Percentiles rank a stretch among this genome's conserved stretches.
Evolutionary conservation across 2,329 filamentous ascomycete genomes (phyloP).

Genomic region (Hirsutella rhossiliensis): DNA sequence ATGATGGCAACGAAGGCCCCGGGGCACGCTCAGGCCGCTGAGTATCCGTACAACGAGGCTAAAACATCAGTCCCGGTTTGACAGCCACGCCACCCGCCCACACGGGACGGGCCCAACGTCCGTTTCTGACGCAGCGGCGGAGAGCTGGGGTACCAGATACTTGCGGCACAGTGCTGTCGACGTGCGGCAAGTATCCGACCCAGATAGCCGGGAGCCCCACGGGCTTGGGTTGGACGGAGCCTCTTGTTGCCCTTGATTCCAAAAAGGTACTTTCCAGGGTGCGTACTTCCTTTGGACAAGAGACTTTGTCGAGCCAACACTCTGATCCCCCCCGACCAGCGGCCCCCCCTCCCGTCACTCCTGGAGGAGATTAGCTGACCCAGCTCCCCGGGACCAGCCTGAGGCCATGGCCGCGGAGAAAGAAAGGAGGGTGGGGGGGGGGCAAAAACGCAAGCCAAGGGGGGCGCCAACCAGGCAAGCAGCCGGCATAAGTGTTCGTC

Average conservation of each 20-base stretch:
- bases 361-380: slow-evolving; percentile 6
- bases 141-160: no score
- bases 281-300: not conserved
- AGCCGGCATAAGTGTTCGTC: not conserved
- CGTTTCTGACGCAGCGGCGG: no score
- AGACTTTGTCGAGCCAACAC: not conserved
- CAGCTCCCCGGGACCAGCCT: slow-evolving; percentile 7
- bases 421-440: not conserved
- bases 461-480: not conserved
- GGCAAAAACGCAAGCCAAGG: not conserved
- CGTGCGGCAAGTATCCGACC: slow-evolving; percentile 1
- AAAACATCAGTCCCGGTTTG: not conserved
- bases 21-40: not conserved
- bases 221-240: no score
- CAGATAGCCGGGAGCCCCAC: slow-evolving; percentile 4
- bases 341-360: slow-evolving; percentile 1
- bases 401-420: not conserved
- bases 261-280: no score
- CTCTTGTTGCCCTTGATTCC: no score
- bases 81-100: no score
- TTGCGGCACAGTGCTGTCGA: no score
- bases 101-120: no score
- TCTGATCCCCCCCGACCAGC: not conserved
- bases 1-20: not conserved
- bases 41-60: not conserved